phyloP scores from a whole-genome alignment of 2,329 filamentous ascomycete genomes.

The Macrophomina pseudophaseolina region DNA sequence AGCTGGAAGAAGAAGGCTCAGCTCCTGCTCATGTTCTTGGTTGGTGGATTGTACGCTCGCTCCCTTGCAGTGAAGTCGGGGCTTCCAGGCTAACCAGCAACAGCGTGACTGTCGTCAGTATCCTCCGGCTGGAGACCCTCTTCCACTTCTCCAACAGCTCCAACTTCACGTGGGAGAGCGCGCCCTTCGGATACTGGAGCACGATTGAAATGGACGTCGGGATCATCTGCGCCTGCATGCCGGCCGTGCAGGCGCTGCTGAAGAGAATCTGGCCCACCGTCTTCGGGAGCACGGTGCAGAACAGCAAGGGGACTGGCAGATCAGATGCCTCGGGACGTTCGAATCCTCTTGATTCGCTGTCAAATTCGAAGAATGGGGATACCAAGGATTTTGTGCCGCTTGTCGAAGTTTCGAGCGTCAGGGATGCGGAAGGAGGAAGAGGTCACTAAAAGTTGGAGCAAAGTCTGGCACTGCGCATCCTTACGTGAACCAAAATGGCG shows the following conservation, averaged over 20 bases:
- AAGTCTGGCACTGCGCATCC: too few species aligned
- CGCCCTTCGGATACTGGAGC: constrained; percentile 41
- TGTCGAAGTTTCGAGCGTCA: background rate
- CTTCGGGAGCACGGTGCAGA: background rate
- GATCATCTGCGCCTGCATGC: constrained; percentile 54
- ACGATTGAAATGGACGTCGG: constrained; percentile 51
- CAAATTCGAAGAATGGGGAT: background rate
- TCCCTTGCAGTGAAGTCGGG: too few species aligned
- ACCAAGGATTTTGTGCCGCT: constrained; percentile 12
- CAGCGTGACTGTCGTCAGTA: constrained; percentile 49
- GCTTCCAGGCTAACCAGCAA: constrained; percentile 19
- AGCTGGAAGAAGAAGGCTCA: constrained; percentile 37
- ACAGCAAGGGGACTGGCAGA: background rate
- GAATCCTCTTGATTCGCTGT: background rate
- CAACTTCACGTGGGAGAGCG: constrained; percentile 42
- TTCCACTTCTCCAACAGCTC: constrained; percentile 49
- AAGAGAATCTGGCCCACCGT: constrained; percentile 3
- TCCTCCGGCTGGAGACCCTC: constrained; percentile 49
- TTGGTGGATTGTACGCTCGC: constrained; percentile 42
- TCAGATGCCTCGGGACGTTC: background rate
- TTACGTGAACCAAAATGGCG: too few species aligned
- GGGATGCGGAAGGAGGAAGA: background rate
- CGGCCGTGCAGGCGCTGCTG: constrained; percentile 31
- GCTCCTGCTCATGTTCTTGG: constrained; percentile 45
- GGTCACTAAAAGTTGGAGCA: background rate